These are phyloP conservation scores for Suhomyces faveliae DNA, from an alignment of 805 yeast genomes.

Conservation along the genomic window DNA sequence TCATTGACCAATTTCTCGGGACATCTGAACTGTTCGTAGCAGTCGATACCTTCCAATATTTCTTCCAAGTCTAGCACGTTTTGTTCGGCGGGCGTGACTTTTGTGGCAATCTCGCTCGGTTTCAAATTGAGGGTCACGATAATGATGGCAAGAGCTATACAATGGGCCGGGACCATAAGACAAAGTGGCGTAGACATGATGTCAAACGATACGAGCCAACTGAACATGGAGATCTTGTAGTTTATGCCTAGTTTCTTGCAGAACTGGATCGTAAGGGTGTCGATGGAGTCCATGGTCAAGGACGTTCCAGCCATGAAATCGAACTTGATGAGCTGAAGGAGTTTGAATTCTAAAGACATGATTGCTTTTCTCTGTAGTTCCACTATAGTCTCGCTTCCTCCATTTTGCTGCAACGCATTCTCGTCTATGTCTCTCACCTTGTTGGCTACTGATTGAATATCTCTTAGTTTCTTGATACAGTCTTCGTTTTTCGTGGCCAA, in stretches of 20 bases:
- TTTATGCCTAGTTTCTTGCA: slow-evolving; percentile 49
- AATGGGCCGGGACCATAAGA: slow-evolving; percentile 71
- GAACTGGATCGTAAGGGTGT: slow-evolving; percentile 62
- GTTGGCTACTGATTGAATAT: slow-evolving; percentile 53
- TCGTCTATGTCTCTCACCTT: slow-evolving; percentile 36
- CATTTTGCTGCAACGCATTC: background rate
- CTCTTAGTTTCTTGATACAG: slow-evolving; percentile 71
- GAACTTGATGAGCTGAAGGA: slow-evolving; percentile 74
- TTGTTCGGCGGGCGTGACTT: slow-evolving; percentile 7
- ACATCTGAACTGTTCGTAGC: slow-evolving; percentile 37
- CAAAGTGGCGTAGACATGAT: slow-evolving; percentile 65
- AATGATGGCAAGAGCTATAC: slow-evolving; percentile 67
- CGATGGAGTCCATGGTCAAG: slow-evolving; percentile 42
- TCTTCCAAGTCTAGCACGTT: slow-evolving; percentile 15
- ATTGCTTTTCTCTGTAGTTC: slow-evolving; percentile 60
- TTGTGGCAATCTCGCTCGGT: slow-evolving; percentile 24
- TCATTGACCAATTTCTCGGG: slow-evolving; percentile 47
- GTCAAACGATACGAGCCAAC: slow-evolving; percentile 81
- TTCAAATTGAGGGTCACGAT: slow-evolving; percentile 56
- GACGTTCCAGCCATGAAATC: slow-evolving; percentile 68
- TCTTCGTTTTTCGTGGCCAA: slow-evolving; percentile 80
- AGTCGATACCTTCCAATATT: slow-evolving; percentile 33
- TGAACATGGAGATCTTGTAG: slow-evolving; percentile 49
- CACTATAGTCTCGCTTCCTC: slow-evolving; percentile 15
- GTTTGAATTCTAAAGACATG: slow-evolving; percentile 62